These are phyloP conservation scores for Stenocarpella maydis DNA, from an alignment of 2,329 filamentous ascomycete species.

Conservation along the genomic window DNA sequence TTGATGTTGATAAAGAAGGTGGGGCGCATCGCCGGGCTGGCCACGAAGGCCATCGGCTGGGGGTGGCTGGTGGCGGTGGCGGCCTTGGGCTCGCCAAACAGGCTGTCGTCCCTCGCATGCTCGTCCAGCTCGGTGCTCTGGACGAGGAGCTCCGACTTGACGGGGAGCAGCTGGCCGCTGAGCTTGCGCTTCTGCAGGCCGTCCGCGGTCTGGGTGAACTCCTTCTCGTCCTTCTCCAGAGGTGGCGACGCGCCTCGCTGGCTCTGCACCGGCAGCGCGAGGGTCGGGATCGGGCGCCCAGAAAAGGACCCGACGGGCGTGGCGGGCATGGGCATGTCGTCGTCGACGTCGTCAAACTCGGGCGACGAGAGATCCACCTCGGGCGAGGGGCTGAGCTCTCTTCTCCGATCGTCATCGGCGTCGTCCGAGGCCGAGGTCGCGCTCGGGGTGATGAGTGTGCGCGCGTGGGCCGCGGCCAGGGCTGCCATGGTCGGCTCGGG, in stretches of 20 bases:
- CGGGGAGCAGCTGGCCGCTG: slow-evolving; percentile 51
- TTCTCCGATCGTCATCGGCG: slow-evolving; percentile 69
- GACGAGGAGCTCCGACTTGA: slow-evolving; percentile 43
- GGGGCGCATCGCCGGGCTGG: slow-evolving; percentile 65
- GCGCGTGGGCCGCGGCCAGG: slow-evolving; percentile 57
- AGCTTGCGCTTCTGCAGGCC: slow-evolving; percentile 76
- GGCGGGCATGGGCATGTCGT: slow-evolving; percentile 65
- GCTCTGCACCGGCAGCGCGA: slow-evolving; percentile 59
- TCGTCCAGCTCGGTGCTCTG: slow-evolving; percentile 51
- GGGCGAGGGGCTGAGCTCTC: slow-evolving; percentile 85
- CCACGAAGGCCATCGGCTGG: slow-evolving; percentile 54
- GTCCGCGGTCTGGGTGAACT: slow-evolving; percentile 95
- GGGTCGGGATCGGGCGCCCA: slow-evolving; percentile 42
- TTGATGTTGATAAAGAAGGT: slow-evolving; percentile 53
- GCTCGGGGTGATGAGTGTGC: slow-evolving; percentile 79
- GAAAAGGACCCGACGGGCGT: slow-evolving; percentile 73
- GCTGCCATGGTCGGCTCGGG: slow-evolving; percentile 69
- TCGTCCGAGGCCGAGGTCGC: slow-evolving; percentile 73
- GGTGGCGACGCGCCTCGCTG: slow-evolving; percentile 84
- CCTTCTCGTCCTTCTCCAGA: slow-evolving; percentile 91
- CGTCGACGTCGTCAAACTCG: slow-evolving; percentile 80
- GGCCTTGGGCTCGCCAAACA: slow-evolving; percentile 57
- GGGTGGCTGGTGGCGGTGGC: slow-evolving; percentile 39
- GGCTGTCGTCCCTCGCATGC: slow-evolving; percentile 57
- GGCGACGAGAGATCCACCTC: slow-evolving; percentile 91